Evolutionary conservation across 2,329 filamentous ascomycete species (phyloP).

Genomic region (Aaosphaeria arxii): DNA sequence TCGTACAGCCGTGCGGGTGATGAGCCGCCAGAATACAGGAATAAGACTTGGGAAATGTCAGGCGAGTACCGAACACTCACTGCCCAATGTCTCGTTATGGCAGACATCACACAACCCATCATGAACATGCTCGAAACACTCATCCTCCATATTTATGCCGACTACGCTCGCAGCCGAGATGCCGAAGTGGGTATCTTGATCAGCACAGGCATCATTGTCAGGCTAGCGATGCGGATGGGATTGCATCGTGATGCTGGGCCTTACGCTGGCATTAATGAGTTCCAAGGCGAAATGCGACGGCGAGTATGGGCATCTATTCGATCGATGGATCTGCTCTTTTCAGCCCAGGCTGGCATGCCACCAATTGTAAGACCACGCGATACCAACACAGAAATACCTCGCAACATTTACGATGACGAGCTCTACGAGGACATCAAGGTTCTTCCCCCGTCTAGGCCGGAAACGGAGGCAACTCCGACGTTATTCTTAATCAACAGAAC

Average conservation of each 20-base stretch:
- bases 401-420: slow-evolving; percentile 79
- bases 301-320: slow-evolving; percentile 67
- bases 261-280: slow-evolving; percentile 69
- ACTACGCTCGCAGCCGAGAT: slow-evolving; percentile 71
- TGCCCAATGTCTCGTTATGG: slow-evolving; percentile 72
- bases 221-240: slow-evolving; percentile 68
- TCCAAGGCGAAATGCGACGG: slow-evolving; percentile 69
- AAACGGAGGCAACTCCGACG: slow-evolving; percentile 70
- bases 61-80: slow-evolving; percentile 65
- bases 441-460: slow-evolving; percentile 65
- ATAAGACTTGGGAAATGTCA: slow-evolving; percentile 53
- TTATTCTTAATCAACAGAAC: slow-evolving; percentile 77
- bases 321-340: slow-evolving; percentile 73
- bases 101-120: slow-evolving; percentile 73
- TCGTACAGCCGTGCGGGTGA: slow-evolving; percentile 78
- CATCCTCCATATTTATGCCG: slow-evolving; percentile 71
- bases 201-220: slow-evolving; percentile 57
- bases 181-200: slow-evolving; percentile 67
- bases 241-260: slow-evolving; percentile 76
- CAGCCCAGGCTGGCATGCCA: slow-evolving; percentile 63
- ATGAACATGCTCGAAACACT: slow-evolving; percentile 77
- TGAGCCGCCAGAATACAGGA: slow-evolving; percentile 74
- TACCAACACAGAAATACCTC: slow-evolving; percentile 71
- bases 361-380: slow-evolving; percentile 70
- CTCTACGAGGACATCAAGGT: slow-evolving; percentile 66